phyloP scores from a whole-genome alignment of 352 stramenopile genomes.

The Blastocystis sp. region DNA sequence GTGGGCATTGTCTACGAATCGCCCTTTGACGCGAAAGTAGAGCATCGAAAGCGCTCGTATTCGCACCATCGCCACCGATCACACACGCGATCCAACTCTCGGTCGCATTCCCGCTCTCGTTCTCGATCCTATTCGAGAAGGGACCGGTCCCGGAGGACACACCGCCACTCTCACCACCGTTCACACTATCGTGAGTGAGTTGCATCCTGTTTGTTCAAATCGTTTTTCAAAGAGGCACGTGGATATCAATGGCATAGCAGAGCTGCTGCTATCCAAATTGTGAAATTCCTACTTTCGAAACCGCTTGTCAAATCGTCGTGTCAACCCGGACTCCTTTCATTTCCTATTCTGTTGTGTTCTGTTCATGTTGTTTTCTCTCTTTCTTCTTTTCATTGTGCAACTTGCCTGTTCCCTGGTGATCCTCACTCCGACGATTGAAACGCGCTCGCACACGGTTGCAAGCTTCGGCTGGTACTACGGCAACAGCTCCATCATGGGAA shows the following conservation, averaged over 20 bases:
- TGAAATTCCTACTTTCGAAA: too few relatives aligned
- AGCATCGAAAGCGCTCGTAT: neutral
- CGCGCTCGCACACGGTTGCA: neutral
- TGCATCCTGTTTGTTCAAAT: neutral
- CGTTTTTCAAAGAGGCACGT: too few relatives aligned
- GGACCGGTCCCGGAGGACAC: neutral
- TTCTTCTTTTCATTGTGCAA: neutral
- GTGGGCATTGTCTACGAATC: constrained; percentile 33
- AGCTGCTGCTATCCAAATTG: too few relatives aligned
- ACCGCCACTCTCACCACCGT: neutral
- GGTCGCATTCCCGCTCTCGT: neutral
- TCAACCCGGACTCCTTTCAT: neutral
- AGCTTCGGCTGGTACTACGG: constrained; percentile 30
- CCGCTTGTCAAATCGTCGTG: neutral
- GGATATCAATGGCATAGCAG: too few relatives aligned
- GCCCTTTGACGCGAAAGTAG: neutral
- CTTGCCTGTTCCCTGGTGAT: neutral
- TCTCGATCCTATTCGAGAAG: neutral
- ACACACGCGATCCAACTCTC: neutral
- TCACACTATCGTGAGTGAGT: neutral
- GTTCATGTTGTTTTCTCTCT: neutral
- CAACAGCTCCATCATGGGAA: constrained; percentile 7
- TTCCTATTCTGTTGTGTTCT: neutral
- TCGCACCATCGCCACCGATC: constrained; percentile 3
- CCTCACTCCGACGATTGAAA: neutral